Conservation (phyloP, 1,139 yeast species). For the Nakaseomyces delphensis region DNA sequence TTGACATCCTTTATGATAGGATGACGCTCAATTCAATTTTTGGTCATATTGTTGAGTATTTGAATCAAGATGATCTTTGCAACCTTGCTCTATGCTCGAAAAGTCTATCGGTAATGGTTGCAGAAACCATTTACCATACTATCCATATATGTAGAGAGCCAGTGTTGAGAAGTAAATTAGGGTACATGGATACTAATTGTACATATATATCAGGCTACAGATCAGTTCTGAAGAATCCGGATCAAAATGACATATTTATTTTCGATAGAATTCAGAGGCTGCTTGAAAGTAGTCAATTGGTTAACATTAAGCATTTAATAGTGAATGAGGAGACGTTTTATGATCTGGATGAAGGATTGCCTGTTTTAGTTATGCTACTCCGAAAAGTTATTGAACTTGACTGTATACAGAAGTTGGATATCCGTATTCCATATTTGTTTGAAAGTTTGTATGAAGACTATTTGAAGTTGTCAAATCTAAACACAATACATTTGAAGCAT, state of each 20-base stretch:
- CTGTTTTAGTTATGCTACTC: slow-evolving; percentile 16
- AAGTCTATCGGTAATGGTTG: slow-evolving; percentile 12
- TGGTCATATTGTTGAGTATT: slow-evolving; percentile 9
- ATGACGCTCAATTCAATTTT: background rate
- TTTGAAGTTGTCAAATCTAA: slow-evolving; percentile 13
- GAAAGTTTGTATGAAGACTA: slow-evolving; percentile 11
- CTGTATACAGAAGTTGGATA: slow-evolving; percentile 16
- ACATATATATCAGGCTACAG: slow-evolving; percentile 31
- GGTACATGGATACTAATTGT: slow-evolving; percentile 29
- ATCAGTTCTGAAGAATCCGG: slow-evolving; percentile 21
- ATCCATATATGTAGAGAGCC: slow-evolving; percentile 29
- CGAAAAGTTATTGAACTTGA: slow-evolving; percentile 13
- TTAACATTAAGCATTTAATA: slow-evolving; percentile 13
- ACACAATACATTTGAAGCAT: slow-evolving; percentile 14
- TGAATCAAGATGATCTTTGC: slow-evolving; percentile 29
- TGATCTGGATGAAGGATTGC: slow-evolving; percentile 18
- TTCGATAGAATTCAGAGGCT: slow-evolving; percentile 29
- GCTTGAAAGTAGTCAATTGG: slow-evolving; percentile 14
- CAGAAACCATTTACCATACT: slow-evolving; percentile 23
- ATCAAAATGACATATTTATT: slow-evolving; percentile 32
- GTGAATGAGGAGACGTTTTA: slow-evolving; percentile 23
- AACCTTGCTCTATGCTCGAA: slow-evolving; percentile 17
- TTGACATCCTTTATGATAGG: too few relatives aligned
- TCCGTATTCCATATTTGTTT: slow-evolving; percentile 15
- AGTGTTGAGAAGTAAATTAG: slow-evolving; percentile 18